Base-by-base conservation (phyloP, 441 rosid genomes). In the Erodium chrysanthum region DNA sequence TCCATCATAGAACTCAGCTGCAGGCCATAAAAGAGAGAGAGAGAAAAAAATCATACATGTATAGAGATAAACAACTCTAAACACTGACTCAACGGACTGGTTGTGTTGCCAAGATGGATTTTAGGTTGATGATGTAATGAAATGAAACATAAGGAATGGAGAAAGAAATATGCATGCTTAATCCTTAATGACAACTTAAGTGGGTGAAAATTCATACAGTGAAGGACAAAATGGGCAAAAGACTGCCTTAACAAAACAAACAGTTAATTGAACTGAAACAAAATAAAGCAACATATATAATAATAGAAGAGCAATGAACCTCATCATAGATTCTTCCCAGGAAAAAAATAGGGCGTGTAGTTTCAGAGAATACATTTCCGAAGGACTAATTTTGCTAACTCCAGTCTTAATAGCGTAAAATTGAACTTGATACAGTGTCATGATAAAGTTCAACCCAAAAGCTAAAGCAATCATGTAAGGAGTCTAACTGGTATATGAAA, bases 1-100 rank as follows among this genome's bases (percentile, higher is more conserved):
- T 94, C 92, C 96, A 91, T 89, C 98, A 88, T 91, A 50, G 96
- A 91, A 83, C 88, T 88, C 69, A 91, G 83, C 98, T 94, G 81
- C 76, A 79, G 65, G 62, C 48, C 25, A 64, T 65, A 20, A 77
- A 58, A 77, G 68, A 61, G 64, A 31, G 4, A 25, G 1, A 25
- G 3, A 25, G 4, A 31, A 5, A 31, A 1, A 1, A 35, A 63
- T n/a, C 42, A 58, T 18, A n/a, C 10, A 66, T 68, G 58, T 50
- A 68, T 67, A 25, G 58, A 25, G 11, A 65, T 64, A 21, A 63
- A 62, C 18, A 65, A 67, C 11, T 40, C 20, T 29, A 2, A 12
- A 23, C 61, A 62, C n/a, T 66, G 58, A 50, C 66, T 59, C 10
- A 21, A 56, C 23, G 50, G 23, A 72, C 44, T 25, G 6, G 23